A percentile compares a stretch with the other conserved stretches of the same genome.
These are phyloP conservation scores for Euphorbia peplus DNA, from an alignment of 345 rosid species.

Conservation along the genomic window DNA sequence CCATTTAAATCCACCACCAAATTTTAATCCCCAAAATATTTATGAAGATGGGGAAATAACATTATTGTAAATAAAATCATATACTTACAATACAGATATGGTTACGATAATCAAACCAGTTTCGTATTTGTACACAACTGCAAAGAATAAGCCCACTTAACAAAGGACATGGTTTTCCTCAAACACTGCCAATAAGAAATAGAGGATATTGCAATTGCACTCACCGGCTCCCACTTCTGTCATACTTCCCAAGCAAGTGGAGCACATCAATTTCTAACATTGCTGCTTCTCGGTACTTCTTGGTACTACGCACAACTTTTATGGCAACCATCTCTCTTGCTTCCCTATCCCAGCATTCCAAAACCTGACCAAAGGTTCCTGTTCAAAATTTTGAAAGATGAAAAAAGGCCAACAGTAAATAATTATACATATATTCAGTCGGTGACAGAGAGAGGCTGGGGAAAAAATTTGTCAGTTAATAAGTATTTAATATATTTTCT, in stretches of 20 bases:
- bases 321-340: slow-evolving; percentile 58
- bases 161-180: slow-evolving; percentile 17
- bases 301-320: slow-evolving; percentile 61
- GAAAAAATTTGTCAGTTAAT: neutral
- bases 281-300: slow-evolving; percentile 67
- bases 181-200: slow-evolving; percentile 6
- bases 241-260: slow-evolving; percentile 52
- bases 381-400: slow-evolving; percentile 20
- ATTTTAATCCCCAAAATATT: slow-evolving; percentile 28
- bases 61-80: slow-evolving; percentile 14
- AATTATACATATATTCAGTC: neutral
- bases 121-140: slow-evolving; percentile 63
- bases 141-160: slow-evolving; percentile 34
- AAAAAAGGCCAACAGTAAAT: neutral
- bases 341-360: slow-evolving; percentile 78
- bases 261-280: slow-evolving; percentile 63
- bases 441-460: slow-evolving; percentile 1
- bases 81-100: slow-evolving; percentile 69
- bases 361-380: slow-evolving; percentile 77
- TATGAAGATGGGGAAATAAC: slow-evolving; percentile 16
- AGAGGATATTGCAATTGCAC: slow-evolving; percentile 16
- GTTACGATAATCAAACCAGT: slow-evolving; percentile 67
- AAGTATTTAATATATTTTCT: neutral
- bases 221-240: slow-evolving; percentile 52
- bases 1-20: slow-evolving; percentile 39